Evolutionary conservation across 2,329 filamentous ascomycete species (phyloP), one percentile per base, ranked within the genome.

Genomic region (Amauroascus niger): DNA sequence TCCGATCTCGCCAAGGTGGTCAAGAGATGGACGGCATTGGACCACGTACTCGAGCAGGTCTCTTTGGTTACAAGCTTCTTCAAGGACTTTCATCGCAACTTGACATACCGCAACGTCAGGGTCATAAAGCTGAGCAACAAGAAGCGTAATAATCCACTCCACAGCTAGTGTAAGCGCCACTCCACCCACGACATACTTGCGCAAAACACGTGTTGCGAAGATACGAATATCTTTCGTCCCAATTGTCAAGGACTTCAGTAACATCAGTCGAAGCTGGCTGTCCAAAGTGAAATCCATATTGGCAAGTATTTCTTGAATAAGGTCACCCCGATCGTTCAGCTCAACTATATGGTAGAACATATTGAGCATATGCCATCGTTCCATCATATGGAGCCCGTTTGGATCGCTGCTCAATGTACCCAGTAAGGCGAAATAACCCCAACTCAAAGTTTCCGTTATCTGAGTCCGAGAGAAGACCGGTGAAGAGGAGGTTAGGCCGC

Each of bases 331-430:
- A 68, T 93, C 86, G 62, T 87, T 88, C 43, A 95, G 76, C 64
- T 97, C 91, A 55, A 96, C 80, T 57, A 98, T 95, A 69, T 97
- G 93, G 67, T 98, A 98, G 77, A 97, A 94, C 88, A 98, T 98
- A 69, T 97, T 97, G 72, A 96, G 90, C 78, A 98, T 94, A 62
- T 89, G 88, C 91, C 93, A 97, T 62, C 88, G 79, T 67, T 97
- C 91, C 65, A 98, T 80, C 72, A 98, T 91, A 57, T 86, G 82
- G 22, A 97, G 77, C 0, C 93, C 93, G 61, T 85, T 87, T 0
- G 79, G 74, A 63, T 95, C 88, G 51, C 84, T 84, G 62, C 86
- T 97, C 55, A 98, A 72, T 9, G 88, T 83, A 6, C 93, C 94
- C 1, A 98, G 74, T 76, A 98, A 88, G 13, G 89, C 82, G 67